These are phyloP conservation scores for Fusarium sp. DNA, from an alignment of 2,329 filamentous ascomycete genomes.

Conservation along the genomic window DNA sequence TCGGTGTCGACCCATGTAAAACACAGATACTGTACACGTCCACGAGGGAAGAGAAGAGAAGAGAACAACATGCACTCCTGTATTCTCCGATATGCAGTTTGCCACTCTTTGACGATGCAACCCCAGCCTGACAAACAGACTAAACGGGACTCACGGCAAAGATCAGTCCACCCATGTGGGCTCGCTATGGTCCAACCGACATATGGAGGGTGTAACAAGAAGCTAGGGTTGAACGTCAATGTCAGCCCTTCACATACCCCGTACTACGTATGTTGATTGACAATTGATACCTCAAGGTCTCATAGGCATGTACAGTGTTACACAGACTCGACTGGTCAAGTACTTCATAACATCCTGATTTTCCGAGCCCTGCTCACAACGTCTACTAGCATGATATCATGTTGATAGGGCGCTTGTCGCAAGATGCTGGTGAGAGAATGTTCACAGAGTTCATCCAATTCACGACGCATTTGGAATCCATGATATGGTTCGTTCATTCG, in stretches of 20 bases:
- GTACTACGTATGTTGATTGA: neutral
- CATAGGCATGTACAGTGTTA: neutral
- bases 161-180: conserved; percentile 23
- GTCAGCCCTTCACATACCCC: conserved; percentile 5
- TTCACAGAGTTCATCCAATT: neutral
- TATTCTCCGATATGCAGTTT: conserved; percentile 15
- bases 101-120: conserved; percentile 31
- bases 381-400: conserved; percentile 4
- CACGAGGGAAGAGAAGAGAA: neutral
- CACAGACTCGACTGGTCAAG: neutral
- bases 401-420: neutral
- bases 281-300: too few species aligned
- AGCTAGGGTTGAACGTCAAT: conserved; percentile 14
- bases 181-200: conserved; percentile 14
- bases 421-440: conserved; percentile 8
- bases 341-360: conserved; percentile 2
- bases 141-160: conserved; percentile 9
- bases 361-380: conserved; percentile 5
- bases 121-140: conserved; percentile 17
- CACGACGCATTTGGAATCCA: neutral
- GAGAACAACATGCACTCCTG: conserved; percentile 21
- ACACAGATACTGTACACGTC: neutral
- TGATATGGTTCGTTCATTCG: conserved; percentile 1
- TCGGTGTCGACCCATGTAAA: conserved; percentile 1
- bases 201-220: conserved; percentile 13